Evolutionary conservation across 768 basidiomycete species (phyloP), one percentile per base, ranked within the genome.

Genomic region (Amanita jacksonii): DNA sequence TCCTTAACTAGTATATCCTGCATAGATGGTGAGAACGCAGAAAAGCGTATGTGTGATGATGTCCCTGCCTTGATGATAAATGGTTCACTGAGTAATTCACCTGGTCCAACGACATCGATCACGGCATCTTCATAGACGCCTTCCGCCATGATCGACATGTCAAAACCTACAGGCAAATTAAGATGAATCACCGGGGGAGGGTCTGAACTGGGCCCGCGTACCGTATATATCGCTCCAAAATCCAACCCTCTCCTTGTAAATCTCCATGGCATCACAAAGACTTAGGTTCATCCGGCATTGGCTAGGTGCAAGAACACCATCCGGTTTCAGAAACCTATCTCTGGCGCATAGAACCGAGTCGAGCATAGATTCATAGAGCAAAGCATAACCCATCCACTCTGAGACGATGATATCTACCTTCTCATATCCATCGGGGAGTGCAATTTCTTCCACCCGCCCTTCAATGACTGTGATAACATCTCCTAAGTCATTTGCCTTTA

Each of bases 321-420:
- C 74, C 0, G 81, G 76, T 38, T 68, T 67, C 24, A 98, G 69
- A 65, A 90, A 97, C 16, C 83, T 74, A 60, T 97, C 91, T 13
- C 94, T 74, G 0, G 94, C 94, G 49, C 68, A 65, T 15, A 99
- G 67, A 13, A 99, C 94, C 1, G 92, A 94, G 61, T 97, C 94
- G 25, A 98, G 75, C 94, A 99, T 97, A 33, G 85, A 88, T 62
- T 99, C 94, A 61, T 97, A 97, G 16, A 97, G 73, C 18, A 90
- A 67, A 1, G 81, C 83, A 55, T 89, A 90, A 12, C 81, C 91
- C 94, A 97, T 97, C 94, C 94, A 98, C 62, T 99, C 94, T 3
- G 90, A 93, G 40, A 98, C 69, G 60, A 99, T 92, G 47, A 99
- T 76, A 59, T 99, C 94, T 18, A 98, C 94, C 41, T 87, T 69